phyloP scores from a whole-genome alignment of 2,329 filamentous ascomycete species.

The Ascochyta pisi region DNA sequence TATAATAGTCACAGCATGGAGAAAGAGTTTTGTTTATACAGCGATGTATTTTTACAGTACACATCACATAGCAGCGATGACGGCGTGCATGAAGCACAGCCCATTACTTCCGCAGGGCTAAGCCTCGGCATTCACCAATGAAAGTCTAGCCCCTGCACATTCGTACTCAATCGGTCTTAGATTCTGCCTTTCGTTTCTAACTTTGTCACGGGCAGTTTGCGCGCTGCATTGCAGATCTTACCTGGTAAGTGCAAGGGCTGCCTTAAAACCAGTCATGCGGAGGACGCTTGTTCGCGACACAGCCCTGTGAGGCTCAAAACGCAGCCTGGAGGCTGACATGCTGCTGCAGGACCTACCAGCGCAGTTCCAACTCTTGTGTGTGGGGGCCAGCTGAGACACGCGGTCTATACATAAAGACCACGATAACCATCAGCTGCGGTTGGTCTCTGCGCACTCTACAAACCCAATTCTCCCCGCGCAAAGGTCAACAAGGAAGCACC shows the following conservation, averaged over 20 bases:
- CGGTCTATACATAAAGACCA: slow-evolving; percentile 8
- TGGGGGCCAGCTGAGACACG: slow-evolving; percentile 8
- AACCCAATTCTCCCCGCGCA: neutral
- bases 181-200: slow-evolving; percentile 5
- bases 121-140: slow-evolving; percentile 12
- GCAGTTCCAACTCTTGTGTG: slow-evolving; percentile 4
- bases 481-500: neutral
- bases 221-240: slow-evolving; percentile 10
- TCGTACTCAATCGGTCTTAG: neutral
- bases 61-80: neutral
- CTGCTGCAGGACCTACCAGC: neutral
- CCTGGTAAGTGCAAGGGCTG: neutral
- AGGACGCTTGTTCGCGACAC: slow-evolving; percentile 5
- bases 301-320: slow-evolving; percentile 16
- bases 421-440: neutral
- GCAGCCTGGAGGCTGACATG: slow-evolving; percentile 7
- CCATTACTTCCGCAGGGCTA: slow-evolving; percentile 3
- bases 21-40: neutral
- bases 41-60: neutral
- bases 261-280: neutral
- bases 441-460: neutral
- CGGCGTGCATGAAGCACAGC: slow-evolving; percentile 9
- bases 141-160: neutral
- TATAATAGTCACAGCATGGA: slow-evolving; percentile 7
- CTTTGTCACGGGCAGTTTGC: slow-evolving; percentile 2